Percentiles rank a stretch among this genome's conserved stretches.
phyloP scores from a whole-genome alignment of 2,329 filamentous ascomycete genomes.

The Parafenestella ontariensis region DNA sequence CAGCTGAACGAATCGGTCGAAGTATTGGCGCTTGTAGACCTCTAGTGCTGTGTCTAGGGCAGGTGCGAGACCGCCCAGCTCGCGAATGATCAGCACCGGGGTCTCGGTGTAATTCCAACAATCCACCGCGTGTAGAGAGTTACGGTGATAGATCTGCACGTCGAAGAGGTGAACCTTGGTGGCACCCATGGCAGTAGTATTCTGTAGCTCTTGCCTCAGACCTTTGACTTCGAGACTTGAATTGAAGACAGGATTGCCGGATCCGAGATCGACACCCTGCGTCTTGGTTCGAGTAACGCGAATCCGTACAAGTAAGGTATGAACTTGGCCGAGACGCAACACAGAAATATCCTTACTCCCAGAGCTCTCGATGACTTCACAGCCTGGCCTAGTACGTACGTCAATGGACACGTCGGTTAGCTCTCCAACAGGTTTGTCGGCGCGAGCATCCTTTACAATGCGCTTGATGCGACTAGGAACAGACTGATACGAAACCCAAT shows the following conservation, averaged over 20 bases:
- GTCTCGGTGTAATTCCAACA: conserved; percentile 37
- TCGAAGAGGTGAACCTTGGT: conserved; percentile 34
- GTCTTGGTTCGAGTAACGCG: conserved; percentile 24
- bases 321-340: conserved; percentile 37
- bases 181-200: conserved; percentile 21
- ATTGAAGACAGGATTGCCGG: conserved; percentile 30
- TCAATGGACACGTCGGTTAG: conserved; percentile 31
- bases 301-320: conserved; percentile 32
- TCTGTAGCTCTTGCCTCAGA: conserved; percentile 29
- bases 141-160: conserved; percentile 32
- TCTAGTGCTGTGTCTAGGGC: conserved; percentile 25
- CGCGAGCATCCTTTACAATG: conserved; percentile 37
- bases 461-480: conserved; percentile 27
- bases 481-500: conserved; percentile 35
- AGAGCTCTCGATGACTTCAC: conserved; percentile 26
- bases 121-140: conserved; percentile 21
- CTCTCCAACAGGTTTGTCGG: conserved; percentile 26
- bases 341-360: conserved; percentile 24
- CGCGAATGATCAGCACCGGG: conserved; percentile 26
- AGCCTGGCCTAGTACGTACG: conserved; percentile 30
- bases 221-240: conserved; percentile 28
- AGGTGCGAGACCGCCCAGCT: conserved; percentile 27
- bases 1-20: conserved; percentile 21
- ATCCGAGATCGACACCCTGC: conserved; percentile 20
- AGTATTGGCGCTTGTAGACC: conserved; percentile 33